Base-by-base conservation (phyloP, 192 early-diverging fungal species). In the Chytriomyces confervae region DNA sequence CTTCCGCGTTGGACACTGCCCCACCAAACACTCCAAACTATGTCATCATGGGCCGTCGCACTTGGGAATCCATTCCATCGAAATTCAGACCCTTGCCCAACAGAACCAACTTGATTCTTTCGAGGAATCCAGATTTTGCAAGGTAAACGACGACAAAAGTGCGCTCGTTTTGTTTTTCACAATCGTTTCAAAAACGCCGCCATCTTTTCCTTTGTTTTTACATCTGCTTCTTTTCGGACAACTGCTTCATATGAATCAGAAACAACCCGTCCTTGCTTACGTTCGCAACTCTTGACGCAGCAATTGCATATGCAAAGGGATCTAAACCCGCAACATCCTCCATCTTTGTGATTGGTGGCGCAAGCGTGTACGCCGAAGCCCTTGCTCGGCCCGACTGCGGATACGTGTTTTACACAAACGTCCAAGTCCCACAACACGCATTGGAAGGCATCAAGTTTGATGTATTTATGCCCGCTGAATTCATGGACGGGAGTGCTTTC, bases 41-140 rank as follows among this genome's bases (percentile, higher is more conserved):
- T 0, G 93, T 94, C 57, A 93, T 99, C 76, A 95, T 99, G 94
- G 97, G 97, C 57, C 88, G 96, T 57, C 83, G 84, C 23, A 97
- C 95, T 20, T 99, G 96, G 96, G 94, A 96, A 77, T 94, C 92
- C 5, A 94, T 99, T 61, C 97, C 97, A 4, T 61, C 65, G 6
- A 91, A 89, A 65, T 94, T 91, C 76, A 84, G 93, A 53, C 97
- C 97, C 7, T 82, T 99, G n/a, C 70, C 75, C 9, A 72, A 84
- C 60, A 86, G 97, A 62, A 82, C 94, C 69, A 99, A 97, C 84
- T 85, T 99, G 45, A 91, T 99, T 7, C 74, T 99, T 23, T 92
- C 95, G 45, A 77, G 92, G 69, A 87, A 90, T 77, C 71, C 80
- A 0, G 69, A 86, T 23, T 62, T 77, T 43, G 18, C 44, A 68